Percentiles rank a stretch among this genome's conserved stretches.
These are phyloP conservation scores for Fistulinella cinereoalba DNA, from an alignment of 1,284 basidiomycete genomes.

Conservation along the genomic window DNA sequence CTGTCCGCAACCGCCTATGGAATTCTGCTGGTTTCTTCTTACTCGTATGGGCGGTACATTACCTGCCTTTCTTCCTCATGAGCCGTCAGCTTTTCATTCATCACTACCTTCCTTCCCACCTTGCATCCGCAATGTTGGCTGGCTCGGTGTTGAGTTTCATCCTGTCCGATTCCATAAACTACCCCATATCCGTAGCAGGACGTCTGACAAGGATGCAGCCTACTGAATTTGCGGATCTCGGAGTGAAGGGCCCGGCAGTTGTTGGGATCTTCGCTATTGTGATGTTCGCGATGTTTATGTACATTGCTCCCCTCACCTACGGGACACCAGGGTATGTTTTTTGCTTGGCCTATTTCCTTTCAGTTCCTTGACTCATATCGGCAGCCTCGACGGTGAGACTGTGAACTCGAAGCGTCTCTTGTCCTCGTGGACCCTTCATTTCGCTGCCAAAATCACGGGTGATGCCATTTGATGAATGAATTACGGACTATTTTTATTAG, in stretches of 20 bases:
- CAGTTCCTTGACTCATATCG: constrained; percentile 12
- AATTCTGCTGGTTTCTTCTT: constrained; percentile 96
- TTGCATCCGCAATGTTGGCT: constrained; percentile 88
- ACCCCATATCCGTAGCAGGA: constrained; percentile 76
- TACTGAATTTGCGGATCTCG: constrained; percentile 68
- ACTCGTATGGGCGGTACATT: constrained; percentile 93
- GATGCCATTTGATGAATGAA: constrained; percentile 31
- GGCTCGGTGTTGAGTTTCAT: constrained; percentile 93
- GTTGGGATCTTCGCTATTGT: constrained; percentile 56
- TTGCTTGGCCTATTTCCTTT: constrained; percentile 1
- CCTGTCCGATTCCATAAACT: constrained; percentile 90
- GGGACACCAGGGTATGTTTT: constrained; percentile 81
- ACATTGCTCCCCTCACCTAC: constrained; percentile 86
- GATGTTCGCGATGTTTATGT: constrained; percentile 70
- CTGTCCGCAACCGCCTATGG: constrained; percentile 88
- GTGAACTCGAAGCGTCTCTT: constrained; percentile 72
- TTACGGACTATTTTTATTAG: constrained; percentile 15
- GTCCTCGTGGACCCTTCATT: constrained; percentile 81
- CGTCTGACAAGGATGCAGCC: constrained; percentile 60
- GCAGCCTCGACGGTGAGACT: constrained; percentile 67
- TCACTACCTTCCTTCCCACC: constrained; percentile 95
- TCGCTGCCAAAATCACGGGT: constrained; percentile 66
- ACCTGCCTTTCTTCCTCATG: constrained; percentile 98
- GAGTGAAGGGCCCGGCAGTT: constrained; percentile 63
- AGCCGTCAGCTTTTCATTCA: constrained; percentile 95